Conservation (phyloP, 2,329 filamentous ascomycete genomes). For the Leptoxyphium fumago region DNA sequence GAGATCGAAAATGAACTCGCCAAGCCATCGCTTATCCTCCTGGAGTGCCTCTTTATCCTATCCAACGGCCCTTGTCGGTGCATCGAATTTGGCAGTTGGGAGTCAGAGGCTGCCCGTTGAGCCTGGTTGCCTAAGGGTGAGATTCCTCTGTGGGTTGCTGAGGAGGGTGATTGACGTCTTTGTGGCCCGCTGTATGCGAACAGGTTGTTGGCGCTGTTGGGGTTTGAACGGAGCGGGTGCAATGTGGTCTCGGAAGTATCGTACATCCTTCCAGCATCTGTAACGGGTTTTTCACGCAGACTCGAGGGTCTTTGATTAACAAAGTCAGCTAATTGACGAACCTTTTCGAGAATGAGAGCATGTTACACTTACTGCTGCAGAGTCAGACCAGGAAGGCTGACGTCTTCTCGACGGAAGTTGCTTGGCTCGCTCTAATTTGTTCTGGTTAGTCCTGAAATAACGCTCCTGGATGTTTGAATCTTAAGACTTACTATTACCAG, state of each 20-base stretch:
- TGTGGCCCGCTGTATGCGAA: neutral
- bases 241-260: constrained; percentile 6
- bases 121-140: neutral
- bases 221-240: constrained; percentile 17
- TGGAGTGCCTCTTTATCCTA: constrained; percentile 6
- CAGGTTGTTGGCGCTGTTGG: constrained; percentile 11
- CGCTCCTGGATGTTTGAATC: neutral
- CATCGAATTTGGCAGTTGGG: neutral
- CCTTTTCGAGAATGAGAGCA: neutral
- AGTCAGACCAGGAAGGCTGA: constrained; percentile 16
- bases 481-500: constrained; percentile 11
- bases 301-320: constrained; percentile 8
- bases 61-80: constrained; percentile 2
- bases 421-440: constrained; percentile 15
- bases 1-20: neutral
- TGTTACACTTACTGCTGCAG: constrained; percentile 12
- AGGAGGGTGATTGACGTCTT: constrained; percentile 8
- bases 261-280: constrained; percentile 16
- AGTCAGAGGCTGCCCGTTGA: neutral
- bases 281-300: constrained; percentile 17
- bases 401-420: constrained; percentile 20
- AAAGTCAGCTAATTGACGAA: neutral
- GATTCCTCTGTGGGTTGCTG: neutral
- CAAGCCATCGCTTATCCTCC: constrained; percentile 8
- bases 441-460: neutral